Percentiles rank a stretch among this genome's conserved stretches.
phyloP scores from a whole-genome alignment of 2,329 filamentous ascomycete genomes.

The Exserohilum turcica region DNA sequence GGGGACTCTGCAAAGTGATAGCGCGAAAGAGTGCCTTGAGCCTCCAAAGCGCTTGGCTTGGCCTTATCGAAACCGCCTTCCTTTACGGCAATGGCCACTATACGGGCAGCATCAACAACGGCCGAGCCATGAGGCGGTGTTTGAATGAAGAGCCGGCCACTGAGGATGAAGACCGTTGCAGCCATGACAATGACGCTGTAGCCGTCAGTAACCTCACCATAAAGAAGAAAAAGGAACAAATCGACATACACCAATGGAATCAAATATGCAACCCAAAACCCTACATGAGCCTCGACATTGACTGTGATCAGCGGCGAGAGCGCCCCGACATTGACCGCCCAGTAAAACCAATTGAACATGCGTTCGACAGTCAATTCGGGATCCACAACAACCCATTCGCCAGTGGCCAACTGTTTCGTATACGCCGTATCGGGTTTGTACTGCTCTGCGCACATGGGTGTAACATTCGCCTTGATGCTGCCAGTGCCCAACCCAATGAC shows the following conservation, averaged over 20 bases:
- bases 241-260: conserved; percentile 10
- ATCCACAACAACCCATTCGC: conserved; percentile 15
- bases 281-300: conserved; percentile 13
- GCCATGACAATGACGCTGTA: not conserved
- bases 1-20: not conserved
- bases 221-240: not conserved
- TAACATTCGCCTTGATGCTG: conserved; percentile 19
- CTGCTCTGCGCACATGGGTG: conserved; percentile 17
- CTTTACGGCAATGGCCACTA: conserved; percentile 5
- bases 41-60: conserved; percentile 10
- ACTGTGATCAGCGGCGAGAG: conserved; percentile 13
- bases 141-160: conserved; percentile 8
- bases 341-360: conserved; percentile 17
- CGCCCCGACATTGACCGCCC: conserved; percentile 10
- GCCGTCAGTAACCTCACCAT: not conserved
- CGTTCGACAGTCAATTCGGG: conserved; percentile 14
- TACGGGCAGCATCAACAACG: conserved; percentile 16
- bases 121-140: conserved; percentile 15
- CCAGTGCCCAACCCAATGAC: conserved; percentile 17
- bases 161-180: conserved; percentile 4
- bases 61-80: conserved; percentile 13
- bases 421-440: conserved; percentile 5
- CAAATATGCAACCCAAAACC: conserved; percentile 15
- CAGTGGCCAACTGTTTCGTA: conserved; percentile 4
- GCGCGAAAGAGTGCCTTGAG: not conserved